Conservation (phyloP, 768 basidiomycete species). For the Paxillus involutus region DNA sequence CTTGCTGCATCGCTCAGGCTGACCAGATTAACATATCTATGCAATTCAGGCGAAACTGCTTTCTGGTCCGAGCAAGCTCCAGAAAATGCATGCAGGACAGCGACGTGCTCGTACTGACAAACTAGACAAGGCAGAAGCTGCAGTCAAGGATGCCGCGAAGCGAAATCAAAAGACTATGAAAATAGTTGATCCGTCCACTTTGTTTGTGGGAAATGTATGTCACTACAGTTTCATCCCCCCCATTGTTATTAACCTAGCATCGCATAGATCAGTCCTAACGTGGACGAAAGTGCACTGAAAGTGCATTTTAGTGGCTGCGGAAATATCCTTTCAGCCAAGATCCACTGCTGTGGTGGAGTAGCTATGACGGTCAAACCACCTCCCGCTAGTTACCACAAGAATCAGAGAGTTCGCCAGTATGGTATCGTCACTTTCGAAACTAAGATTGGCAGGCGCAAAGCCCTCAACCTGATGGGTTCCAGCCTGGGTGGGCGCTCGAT, state of each 20-base stretch:
- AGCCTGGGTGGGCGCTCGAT: slow-evolving; percentile 38
- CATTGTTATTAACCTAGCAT: slow-evolving; percentile 1
- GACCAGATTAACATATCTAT: background rate
- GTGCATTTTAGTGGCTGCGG: slow-evolving; percentile 27
- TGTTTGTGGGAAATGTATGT: slow-evolving; percentile 68
- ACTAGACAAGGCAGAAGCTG: slow-evolving; percentile 15
- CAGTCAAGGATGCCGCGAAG: slow-evolving; percentile 17
- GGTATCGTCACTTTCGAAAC: slow-evolving; percentile 49
- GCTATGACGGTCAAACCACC: slow-evolving; percentile 26
- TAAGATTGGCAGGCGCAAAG: slow-evolving; percentile 36
- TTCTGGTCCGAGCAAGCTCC: slow-evolving; percentile 1
- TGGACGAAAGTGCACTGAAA: slow-evolving; percentile 22
- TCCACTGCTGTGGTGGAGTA: slow-evolving; percentile 34
- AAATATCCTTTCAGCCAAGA: slow-evolving; percentile 15
- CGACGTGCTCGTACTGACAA: slow-evolving; percentile 11
- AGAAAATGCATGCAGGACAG: slow-evolving; percentile 4
- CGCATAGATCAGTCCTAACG: slow-evolving; percentile 32
- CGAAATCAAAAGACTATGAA: slow-evolving; percentile 10
- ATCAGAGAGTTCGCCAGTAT: slow-evolving; percentile 46
- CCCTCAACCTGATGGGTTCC: slow-evolving; percentile 40
- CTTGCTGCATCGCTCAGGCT: background rate
- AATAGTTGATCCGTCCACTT: slow-evolving; percentile 27
- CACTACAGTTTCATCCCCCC: background rate
- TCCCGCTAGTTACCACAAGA: slow-evolving; percentile 29
- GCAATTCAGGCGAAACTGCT: background rate